A percentile compares a stretch with the other conserved stretches of the same genome.
Conservation (phyloP, 768 basidiomycete species). For the Suillus weaverae region DNA sequence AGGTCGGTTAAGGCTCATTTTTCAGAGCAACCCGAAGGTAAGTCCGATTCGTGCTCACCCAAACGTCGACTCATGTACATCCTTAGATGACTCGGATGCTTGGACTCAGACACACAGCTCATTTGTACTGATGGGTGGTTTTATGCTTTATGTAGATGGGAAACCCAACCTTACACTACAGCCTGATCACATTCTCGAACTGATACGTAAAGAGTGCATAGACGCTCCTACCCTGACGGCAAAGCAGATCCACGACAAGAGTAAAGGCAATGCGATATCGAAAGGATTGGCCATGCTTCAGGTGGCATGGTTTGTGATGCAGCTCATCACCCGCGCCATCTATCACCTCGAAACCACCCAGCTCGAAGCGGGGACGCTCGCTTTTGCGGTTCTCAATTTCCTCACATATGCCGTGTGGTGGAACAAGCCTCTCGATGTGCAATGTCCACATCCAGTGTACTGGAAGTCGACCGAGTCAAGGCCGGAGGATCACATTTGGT, state of each 20-base stretch:
- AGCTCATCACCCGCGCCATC: constrained; percentile 26
- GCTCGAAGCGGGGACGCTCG: constrained; percentile 38
- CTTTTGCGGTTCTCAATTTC: constrained; percentile 32
- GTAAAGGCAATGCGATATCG: constrained; percentile 34
- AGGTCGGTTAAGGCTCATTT: neutral
- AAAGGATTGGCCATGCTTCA: constrained; percentile 24
- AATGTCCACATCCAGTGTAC: constrained; percentile 10
- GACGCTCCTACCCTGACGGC: constrained; percentile 8
- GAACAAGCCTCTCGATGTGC: constrained; percentile 39
- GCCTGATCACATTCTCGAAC: neutral
- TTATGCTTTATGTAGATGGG: constrained; percentile 9
- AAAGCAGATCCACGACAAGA: constrained; percentile 22
- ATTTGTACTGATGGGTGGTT: constrained; percentile 21
- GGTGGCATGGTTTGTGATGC: constrained; percentile 36
- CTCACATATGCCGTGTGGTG: constrained; percentile 38
- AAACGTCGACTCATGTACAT: neutral
- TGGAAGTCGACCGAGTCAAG: neutral
- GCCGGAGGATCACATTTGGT: neutral
- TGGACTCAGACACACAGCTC: constrained; percentile 8
- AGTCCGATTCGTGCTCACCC: neutral
- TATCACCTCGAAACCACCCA: constrained; percentile 32
- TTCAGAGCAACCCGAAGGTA: neutral
- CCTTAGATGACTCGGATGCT: neutral
- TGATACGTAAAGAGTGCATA: neutral
- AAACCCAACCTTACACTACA: neutral